A percentile compares a stretch with the other conserved stretches of the same genome.
phyloP scores from a whole-genome alignment of 257 asterid genomes.

The Striga asiatica region DNA sequence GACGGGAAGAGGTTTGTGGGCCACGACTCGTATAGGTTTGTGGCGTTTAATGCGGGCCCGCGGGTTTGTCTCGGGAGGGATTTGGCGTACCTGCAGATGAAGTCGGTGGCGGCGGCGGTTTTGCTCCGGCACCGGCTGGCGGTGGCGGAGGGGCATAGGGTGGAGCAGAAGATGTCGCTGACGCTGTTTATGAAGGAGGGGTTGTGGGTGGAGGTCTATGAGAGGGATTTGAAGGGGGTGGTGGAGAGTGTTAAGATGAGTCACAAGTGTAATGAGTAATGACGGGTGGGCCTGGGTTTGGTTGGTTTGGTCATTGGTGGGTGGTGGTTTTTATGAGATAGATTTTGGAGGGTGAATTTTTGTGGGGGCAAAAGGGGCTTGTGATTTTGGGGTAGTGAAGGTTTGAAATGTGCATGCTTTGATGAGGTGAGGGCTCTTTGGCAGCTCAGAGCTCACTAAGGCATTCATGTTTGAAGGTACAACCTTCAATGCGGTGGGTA shows the following conservation, averaged over 20 bases:
- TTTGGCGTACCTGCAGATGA: slow-evolving; percentile 80
- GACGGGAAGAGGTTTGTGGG: slow-evolving; percentile 34
- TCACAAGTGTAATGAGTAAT: slow-evolving; percentile 9
- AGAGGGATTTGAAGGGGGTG: slow-evolving; percentile 37
- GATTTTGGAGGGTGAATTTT: too few relatives aligned
- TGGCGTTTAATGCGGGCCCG: slow-evolving; percentile 91
- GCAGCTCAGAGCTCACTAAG: slow-evolving; percentile 14
- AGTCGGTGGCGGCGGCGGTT: slow-evolving; percentile 77
- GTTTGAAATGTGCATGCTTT: slow-evolving; percentile 11
- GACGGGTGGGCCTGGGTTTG: slow-evolving; percentile 15
- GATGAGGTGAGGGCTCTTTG: slow-evolving; percentile 6
- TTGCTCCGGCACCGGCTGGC: slow-evolving; percentile 65
- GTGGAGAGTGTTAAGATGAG: slow-evolving; percentile 19
- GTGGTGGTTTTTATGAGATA: slow-evolving; percentile 8
- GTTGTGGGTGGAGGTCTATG: slow-evolving; percentile 41
- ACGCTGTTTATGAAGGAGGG: slow-evolving; percentile 85
- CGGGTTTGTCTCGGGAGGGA: slow-evolving; percentile 81
- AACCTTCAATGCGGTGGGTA: slow-evolving; percentile 12
- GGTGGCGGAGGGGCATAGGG: slow-evolving; percentile 43
- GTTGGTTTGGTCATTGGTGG: slow-evolving; percentile 11
- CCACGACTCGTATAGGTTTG: slow-evolving; percentile 73
- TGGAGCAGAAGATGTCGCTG: slow-evolving; percentile 88
- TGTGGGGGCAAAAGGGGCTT: slow-evolving; percentile 26
- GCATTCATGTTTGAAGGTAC: slow-evolving; percentile 26
- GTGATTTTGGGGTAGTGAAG: neutral